Evolutionary conservation across 1,284 basidiomycete species (phyloP).

Genomic region (Cryptococcus hybrid): DNA sequence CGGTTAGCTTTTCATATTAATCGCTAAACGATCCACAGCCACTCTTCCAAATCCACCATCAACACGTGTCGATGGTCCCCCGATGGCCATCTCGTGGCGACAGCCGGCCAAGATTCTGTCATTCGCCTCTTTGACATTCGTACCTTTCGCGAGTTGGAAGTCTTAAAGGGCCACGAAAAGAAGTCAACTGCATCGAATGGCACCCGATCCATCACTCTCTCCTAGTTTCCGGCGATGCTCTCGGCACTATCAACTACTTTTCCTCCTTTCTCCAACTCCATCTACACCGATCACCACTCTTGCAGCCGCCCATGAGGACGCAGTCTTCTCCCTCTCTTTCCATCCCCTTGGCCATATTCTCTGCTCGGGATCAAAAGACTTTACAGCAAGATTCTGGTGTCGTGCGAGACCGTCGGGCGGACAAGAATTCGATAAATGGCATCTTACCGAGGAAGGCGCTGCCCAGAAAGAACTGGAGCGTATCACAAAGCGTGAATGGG

Average conservation of each 20-base stretch:
- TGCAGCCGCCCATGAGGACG: constrained; percentile 94
- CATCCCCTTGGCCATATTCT: constrained; percentile 95
- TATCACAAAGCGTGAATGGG: neutral
- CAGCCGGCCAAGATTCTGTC: constrained; percentile 89
- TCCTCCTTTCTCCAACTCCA: constrained; percentile 58
- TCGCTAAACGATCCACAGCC: constrained; percentile 54
- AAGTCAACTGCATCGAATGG: constrained; percentile 95
- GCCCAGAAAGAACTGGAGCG: constrained; percentile 2
- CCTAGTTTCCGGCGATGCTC: constrained; percentile 88
- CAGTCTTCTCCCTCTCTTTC: constrained; percentile 93
- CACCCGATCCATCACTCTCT: constrained; percentile 86
- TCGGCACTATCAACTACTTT: constrained; percentile 92
- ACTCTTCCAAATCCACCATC: constrained; percentile 96
- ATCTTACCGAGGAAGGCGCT: constrained; percentile 55
- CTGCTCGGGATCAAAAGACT: constrained; percentile 90
- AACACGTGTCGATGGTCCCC: constrained; percentile 91
- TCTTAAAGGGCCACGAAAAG: constrained; percentile 92
- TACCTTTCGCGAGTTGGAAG: constrained; percentile 90
- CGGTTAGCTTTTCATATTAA: neutral
- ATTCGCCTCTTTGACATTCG: constrained; percentile 98
- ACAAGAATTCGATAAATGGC: constrained; percentile 56
- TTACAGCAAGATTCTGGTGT: constrained; percentile 97
- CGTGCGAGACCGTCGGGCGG: constrained; percentile 64
- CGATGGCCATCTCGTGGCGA: constrained; percentile 88
- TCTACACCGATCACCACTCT: constrained; percentile 75